Evolutionary conservation across 495 filamentous ascomycete species (phyloP), one percentile per base, ranked within the genome.

Genomic region (Cladorrhinum samala): DNA sequence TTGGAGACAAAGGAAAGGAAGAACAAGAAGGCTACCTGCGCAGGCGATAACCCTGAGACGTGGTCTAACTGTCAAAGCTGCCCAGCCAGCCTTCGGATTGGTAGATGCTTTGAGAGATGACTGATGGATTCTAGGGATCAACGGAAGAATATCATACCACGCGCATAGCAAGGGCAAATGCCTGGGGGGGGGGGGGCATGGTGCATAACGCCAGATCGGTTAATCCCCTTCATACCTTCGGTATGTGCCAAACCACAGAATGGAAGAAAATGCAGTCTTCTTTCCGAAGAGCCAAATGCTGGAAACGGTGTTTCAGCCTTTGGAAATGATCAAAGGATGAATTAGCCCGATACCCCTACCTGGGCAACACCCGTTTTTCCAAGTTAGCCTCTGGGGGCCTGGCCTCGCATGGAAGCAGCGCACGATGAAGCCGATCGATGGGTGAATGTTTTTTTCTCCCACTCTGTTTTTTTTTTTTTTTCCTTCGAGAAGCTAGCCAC

Each of bases 251-350:
- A n/a, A n/a, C n/a, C n/a, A n/a, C n/a, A n/a, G n/a, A n/a, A n/a
- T n/a, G n/a, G 63, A 64, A 64, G 62, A 55, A 56, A 53, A 61
- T 48, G 53, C 42, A n/a, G 21, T 47, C 53, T 52, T 65, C 62
- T 54, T 66, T 68, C 67, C 67, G 58, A 53, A 57, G 51, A 58
- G 53, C 59, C 61, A 58, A 46, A 54, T 59, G 53, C 57, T 63
- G 59, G 62, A 55, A 61, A 61, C 53, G 52, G 63, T 63, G 67
- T 67, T 70, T 70, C 67, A 70, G 65, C 57, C 63, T 65, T 64
- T 66, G 57, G 61, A 57, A 63, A 57, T 68, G 65, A 49, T 64
- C 60, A 67, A 64, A 67, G 67, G 67, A 65, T 69, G 67, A 70
- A 68, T 63, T 67, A 43, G 38, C 56, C 56, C 61, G 59, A 65